phyloP scores from a whole-genome alignment of 2,329 filamentous ascomycete genomes.

The Diplocarpon rosae region DNA sequence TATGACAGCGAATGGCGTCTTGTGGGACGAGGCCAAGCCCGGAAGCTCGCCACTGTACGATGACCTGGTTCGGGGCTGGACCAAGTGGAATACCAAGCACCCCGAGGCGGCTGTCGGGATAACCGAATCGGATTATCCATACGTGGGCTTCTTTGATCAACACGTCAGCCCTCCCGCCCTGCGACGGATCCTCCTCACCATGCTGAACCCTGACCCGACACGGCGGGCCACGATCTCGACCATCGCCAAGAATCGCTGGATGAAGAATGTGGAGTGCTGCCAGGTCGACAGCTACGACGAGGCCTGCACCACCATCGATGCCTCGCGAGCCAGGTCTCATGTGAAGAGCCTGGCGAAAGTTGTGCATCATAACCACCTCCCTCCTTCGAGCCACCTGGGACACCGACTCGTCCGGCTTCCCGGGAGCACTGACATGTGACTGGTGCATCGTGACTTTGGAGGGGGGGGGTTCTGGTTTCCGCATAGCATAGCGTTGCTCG shows the following conservation, averaged over 20 bases:
- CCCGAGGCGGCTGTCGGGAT: conserved; percentile 33
- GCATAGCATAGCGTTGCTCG: too few relatives aligned
- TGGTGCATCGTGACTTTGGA: too few relatives aligned
- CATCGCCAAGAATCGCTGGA: conserved; percentile 58
- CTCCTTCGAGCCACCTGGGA: conserved; percentile 15
- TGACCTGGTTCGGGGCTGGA: conserved; percentile 55
- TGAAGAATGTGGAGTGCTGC: conserved; percentile 70
- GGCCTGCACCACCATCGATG: conserved; percentile 51
- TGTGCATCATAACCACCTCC: conserved; percentile 25
- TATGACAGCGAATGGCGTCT: conserved; percentile 58
- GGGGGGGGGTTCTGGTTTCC: too few relatives aligned
- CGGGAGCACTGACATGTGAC: conserved; percentile 21
- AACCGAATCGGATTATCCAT: conserved; percentile 53
- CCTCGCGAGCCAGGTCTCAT: conserved; percentile 34
- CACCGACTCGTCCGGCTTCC: conserved; percentile 24
- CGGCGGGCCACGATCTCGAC: conserved; percentile 60
- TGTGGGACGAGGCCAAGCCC: conserved; percentile 60
- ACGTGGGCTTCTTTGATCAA: conserved; percentile 52
- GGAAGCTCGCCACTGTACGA: conserved; percentile 44
- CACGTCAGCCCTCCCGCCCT: conserved; percentile 55
- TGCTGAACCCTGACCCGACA: conserved; percentile 70
- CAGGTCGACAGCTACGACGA: conserved; percentile 59
- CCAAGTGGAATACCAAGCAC: conserved; percentile 51
- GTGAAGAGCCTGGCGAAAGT: conserved; percentile 35
- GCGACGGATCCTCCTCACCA: conserved; percentile 61